Evolutionary conservation across 106 monocot species (phyloP), one percentile per base, ranked within the genome.

Genomic region (Hemerocallis citrina): DNA sequence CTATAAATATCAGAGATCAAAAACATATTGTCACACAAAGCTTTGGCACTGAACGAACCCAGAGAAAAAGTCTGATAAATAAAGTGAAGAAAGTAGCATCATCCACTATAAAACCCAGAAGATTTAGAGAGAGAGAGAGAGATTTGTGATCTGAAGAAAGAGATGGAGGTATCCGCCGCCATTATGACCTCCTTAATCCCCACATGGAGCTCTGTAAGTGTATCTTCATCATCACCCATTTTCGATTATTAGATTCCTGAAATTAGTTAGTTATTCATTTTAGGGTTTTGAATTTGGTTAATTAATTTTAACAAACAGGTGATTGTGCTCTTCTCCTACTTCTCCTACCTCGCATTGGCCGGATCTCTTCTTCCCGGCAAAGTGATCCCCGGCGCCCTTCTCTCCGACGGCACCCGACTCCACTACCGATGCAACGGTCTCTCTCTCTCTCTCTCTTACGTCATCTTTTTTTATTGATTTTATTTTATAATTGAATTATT

Each of bases 341-440:
- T 93, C 20, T 81, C 65, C 1, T 93, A 82, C 66, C 52, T 93
- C 58, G 84, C 72, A 20, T 6, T 82, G 6, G 81, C 81, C 22
- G 84, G 85, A 27, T 69, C 64, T 44, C 17, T 85, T 54, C 93
- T 93, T 21, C 93, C 93, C 1, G 88, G 88, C 27, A 93, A 93
- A 72, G 14, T 74, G 31, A 71, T 93, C n/a, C 84, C 79, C 12
- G 93, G 88, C 34, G 88, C 79, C 12, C 50, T 82, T 14, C 93
- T 93, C 15, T 67, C 88, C 17, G 93, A 93, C 51, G 85, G 88
- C 62, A 73, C 88, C 31, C 77, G 93, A 23, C 67, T 93, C 65
- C 63, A 70, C 51, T 93, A 93, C 72, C 78, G 74, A 47, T 93
- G 93, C 79, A 93, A 93, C 17, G 93, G 93, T 88, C 17, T 17